Percentiles rank a stretch among this genome's conserved stretches.
phyloP scores from a whole-genome alignment of 1,139 yeast species.

The Blastobotrys ciferrii region DNA sequence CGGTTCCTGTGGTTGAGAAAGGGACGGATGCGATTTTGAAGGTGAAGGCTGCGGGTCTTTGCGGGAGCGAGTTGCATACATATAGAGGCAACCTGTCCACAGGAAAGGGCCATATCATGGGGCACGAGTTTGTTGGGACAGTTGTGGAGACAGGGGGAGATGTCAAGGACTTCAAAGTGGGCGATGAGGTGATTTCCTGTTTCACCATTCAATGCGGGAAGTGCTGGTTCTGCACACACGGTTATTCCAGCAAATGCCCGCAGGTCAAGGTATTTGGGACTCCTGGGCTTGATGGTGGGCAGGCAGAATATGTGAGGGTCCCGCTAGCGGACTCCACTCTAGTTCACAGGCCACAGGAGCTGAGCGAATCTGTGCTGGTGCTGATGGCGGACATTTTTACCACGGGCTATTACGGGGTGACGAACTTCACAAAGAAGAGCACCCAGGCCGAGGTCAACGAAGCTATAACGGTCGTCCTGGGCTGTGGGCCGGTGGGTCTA shows the following conservation, averaged over 20 bases:
- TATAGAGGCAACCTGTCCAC: background rate
- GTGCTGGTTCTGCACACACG: background rate
- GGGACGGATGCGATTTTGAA: background rate
- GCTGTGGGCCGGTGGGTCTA: conserved; percentile 66
- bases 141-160: background rate
- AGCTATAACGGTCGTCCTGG: conserved; percentile 46
- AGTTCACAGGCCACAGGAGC: conserved; percentile 41
- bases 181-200: background rate
- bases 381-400: conserved; percentile 68
- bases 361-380: conserved; percentile 50
- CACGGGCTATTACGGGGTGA: conserved; percentile 61
- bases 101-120: background rate
- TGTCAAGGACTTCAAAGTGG: background rate
- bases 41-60: background rate
- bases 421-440: conserved; percentile 44
- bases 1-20: background rate
- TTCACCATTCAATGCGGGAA: background rate
- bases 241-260: background rate
- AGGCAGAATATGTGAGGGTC: conserved; percentile 57
- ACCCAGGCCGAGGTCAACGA: conserved; percentile 32
- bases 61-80: background rate
- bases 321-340: conserved; percentile 57
- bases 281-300: conserved; percentile 55
- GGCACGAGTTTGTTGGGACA: background rate
- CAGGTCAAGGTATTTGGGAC: conserved; percentile 51